Evolutionary conservation across 2,329 filamentous ascomycete species (phyloP).

Genomic region (Truncatella angustata): DNA sequence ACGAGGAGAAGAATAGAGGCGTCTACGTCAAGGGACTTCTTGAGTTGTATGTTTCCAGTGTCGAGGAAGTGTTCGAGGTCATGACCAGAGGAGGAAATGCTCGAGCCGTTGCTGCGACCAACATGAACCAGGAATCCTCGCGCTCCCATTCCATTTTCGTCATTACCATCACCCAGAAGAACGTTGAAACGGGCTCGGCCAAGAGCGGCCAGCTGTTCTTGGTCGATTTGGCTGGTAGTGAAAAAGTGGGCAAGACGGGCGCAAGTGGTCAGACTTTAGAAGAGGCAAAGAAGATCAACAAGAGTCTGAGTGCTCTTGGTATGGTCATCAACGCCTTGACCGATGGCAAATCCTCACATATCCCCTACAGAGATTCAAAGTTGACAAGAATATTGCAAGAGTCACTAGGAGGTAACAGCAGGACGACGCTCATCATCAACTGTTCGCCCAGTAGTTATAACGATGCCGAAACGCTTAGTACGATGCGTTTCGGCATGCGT

Average conservation of each 20-base stretch:
- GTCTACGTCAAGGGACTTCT: slow-evolving; percentile 95
- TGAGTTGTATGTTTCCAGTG: slow-evolving; percentile 93
- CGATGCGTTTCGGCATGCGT: slow-evolving; percentile 88
- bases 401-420: slow-evolving; percentile 93
- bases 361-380: slow-evolving; percentile 97
- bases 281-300: slow-evolving; percentile 99
- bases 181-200: slow-evolving; percentile 90
- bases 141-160: slow-evolving; percentile 98
- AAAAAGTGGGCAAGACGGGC: slow-evolving; percentile 98
- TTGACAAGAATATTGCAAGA: slow-evolving; percentile 97
- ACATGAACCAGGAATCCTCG: slow-evolving; percentile 99
- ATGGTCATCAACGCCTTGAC: slow-evolving; percentile 99
- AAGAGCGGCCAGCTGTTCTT: slow-evolving; percentile 97
- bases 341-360: slow-evolving; percentile 92
- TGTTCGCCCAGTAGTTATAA: slow-evolving; percentile 99
- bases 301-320: slow-evolving; percentile 94
- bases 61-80: slow-evolving; percentile 94
- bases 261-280: slow-evolving; percentile 96
- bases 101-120: slow-evolving; percentile 90
- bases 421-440: slow-evolving; percentile 98
- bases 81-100: slow-evolving; percentile 90
- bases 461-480: slow-evolving; percentile 89
- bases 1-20: slow-evolving; percentile 94
- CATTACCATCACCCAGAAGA: slow-evolving; percentile 95
- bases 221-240: slow-evolving; percentile 95